These are phyloP conservation scores for Stephanodiscus minutulus DNA, from an alignment of 108 stramenopile genomes.

Conservation along the genomic window DNA sequence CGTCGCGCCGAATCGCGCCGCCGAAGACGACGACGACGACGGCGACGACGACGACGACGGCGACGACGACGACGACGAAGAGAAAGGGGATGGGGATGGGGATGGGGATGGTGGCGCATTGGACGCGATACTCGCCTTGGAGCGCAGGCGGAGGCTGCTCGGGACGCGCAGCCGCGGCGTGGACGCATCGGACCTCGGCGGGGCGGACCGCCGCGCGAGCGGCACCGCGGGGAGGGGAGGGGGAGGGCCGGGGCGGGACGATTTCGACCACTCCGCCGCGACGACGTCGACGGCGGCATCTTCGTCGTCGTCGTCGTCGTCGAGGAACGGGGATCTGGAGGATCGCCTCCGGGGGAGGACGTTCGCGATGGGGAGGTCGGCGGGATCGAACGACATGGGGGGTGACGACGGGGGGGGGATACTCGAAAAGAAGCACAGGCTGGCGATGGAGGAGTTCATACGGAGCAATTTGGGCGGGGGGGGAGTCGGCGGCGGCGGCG, in stretches of 20 bases:
- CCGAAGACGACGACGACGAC: neutral
- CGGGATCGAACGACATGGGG: slow-evolving; percentile 49
- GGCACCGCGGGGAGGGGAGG: neutral
- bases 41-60: neutral
- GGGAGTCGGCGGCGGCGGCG: neutral
- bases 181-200: slow-evolving; percentile 26
- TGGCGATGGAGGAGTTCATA: slow-evolving; percentile 59
- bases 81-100: neutral
- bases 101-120: slow-evolving; percentile 29
- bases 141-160: slow-evolving; percentile 40
- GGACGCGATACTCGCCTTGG: slow-evolving; percentile 24
- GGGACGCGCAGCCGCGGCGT: slow-evolving; percentile 33
- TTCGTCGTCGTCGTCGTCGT: neutral
- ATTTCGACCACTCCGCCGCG: neutral
- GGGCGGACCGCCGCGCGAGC: neutral
- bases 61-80: slow-evolving; percentile 1
- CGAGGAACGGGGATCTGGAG: slow-evolving; percentile 37
- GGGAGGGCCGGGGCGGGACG: neutral
- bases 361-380: slow-evolving; percentile 41
- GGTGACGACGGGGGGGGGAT: slow-evolving; percentile 51
- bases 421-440: slow-evolving; percentile 54
- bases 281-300: neutral
- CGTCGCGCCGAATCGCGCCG: no score
- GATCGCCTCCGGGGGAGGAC: slow-evolving; percentile 46
- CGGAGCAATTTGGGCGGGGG: slow-evolving; percentile 26